Evolutionary conservation across 495 filamentous ascomycete genomes (phyloP).

Genomic region (Patellaria atrata): DNA sequence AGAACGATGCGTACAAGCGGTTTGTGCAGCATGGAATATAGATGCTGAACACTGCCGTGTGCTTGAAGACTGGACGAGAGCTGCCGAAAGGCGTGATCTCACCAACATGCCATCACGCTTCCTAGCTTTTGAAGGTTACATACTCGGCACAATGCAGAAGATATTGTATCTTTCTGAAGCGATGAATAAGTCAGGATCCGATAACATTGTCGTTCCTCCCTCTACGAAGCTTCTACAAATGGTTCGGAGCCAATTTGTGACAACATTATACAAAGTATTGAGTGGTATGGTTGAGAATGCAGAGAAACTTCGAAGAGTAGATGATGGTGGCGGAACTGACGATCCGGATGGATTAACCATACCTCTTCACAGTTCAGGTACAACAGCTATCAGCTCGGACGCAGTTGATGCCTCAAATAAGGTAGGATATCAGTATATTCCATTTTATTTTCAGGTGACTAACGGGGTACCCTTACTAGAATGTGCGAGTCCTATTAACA

Average conservation of each 20-base stretch:
- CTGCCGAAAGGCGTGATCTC: slow-evolving; percentile 60
- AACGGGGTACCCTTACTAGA: slow-evolving; percentile 35
- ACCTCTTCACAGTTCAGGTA: neutral
- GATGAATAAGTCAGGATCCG: slow-evolving; percentile 47
- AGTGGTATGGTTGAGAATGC: slow-evolving; percentile 95
- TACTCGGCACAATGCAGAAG: slow-evolving; percentile 77
- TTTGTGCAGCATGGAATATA: slow-evolving; percentile 72
- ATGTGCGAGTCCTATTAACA: slow-evolving; percentile 83
- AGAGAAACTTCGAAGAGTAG: slow-evolving; percentile 48
- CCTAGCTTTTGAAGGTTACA: slow-evolving; percentile 57
- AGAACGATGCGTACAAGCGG: slow-evolving; percentile 66
- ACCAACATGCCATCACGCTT: slow-evolving; percentile 84
- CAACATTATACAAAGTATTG: slow-evolving; percentile 77
- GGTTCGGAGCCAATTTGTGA: slow-evolving; percentile 77
- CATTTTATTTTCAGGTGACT: neutral
- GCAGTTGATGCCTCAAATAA: neutral
- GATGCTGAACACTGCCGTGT: slow-evolving; percentile 81
- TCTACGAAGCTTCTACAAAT: slow-evolving; percentile 69
- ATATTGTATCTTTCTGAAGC: slow-evolving; percentile 82
- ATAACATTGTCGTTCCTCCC: slow-evolving; percentile 68
- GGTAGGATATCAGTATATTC: slow-evolving; percentile 4
- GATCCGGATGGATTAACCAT: slow-evolving; percentile 26
- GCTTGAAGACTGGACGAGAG: slow-evolving; percentile 81
- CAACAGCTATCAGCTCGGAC: neutral
- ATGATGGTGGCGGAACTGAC: slow-evolving; percentile 41